Evolutionary conservation across 306 rosid genomes (phyloP), one percentile per base, ranked within the genome.

Genomic region (Herpetospermum pedunculosum): DNA sequence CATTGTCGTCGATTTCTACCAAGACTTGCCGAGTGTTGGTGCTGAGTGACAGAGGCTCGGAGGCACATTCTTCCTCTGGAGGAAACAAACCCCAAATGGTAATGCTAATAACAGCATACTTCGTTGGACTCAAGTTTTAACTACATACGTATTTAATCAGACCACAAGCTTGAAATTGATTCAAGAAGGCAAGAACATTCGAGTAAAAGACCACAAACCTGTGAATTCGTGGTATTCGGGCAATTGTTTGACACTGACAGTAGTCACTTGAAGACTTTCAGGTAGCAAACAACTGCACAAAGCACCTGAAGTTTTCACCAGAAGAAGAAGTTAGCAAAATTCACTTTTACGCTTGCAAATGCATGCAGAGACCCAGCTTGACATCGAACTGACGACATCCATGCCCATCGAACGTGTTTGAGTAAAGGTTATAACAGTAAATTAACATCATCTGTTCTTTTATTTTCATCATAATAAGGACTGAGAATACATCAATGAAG

Each of bases 211-310:
- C 26, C 72, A 80, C 84, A 79, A 74, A 95, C 99, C 99, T 2
- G 92, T 84, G 73, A 70, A 81, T 3, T 88, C 92, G 19, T 82
- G 92, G 81, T 82, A 85, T 78, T 95, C 97, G 2, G 99, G 96
- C 69, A 79, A 67, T 78, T 87, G 96, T 85, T 91, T 89, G 79
- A 95, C 92, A 37, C 89, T 89, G 79, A 95, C 92, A 37, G 84
- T 60, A 38, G 93, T 83, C 60, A 82, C 89, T 89, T 92, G 90
- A 79, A 95, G 90, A 79, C 92, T 85, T 85, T 95, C 99, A 59
- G 99, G 99, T 72, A 95, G 96, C 79, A 95, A 75, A 83, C 99
- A 95, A 76, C 99, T 84, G 77, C 99, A 95, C 64, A 95, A 46
- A 64, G 89, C 75, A 83, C 97, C 99, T 95, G 92, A 76, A 80